Conservation (phyloP, 108 stramenopile species). For the Nitzschia palea region DNA sequence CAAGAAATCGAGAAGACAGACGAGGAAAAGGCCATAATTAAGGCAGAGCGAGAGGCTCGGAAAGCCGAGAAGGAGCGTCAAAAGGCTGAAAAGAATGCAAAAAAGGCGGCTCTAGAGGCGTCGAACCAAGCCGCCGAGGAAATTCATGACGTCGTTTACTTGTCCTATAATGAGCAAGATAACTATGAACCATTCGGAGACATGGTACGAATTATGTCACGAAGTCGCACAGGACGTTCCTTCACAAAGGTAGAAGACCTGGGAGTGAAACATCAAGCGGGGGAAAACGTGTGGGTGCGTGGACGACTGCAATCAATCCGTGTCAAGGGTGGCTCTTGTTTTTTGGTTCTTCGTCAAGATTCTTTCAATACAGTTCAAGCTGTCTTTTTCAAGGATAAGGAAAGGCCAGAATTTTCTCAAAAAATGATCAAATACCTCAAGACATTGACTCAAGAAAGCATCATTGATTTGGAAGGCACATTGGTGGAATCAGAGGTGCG, state of each 20-base stretch:
- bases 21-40: conserved; percentile 72
- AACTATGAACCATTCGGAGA: conserved; percentile 72
- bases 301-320: conserved; percentile 92
- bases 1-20: conserved; percentile 63
- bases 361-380: conserved; percentile 93
- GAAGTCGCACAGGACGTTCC: conserved; percentile 67
- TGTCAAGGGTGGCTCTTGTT: conserved; percentile 94
- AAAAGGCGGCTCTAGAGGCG: conserved; percentile 66
- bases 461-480: conserved; percentile 91
- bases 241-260: conserved; percentile 64
- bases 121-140: conserved; percentile 62
- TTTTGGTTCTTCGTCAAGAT: conserved; percentile 92
- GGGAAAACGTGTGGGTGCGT: conserved; percentile 86
- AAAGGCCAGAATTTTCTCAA: conserved; percentile 76
- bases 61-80: conserved; percentile 82
- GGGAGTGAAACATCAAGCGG: conserved; percentile 46
- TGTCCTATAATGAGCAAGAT: conserved; percentile 66
- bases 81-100: conserved; percentile 82
- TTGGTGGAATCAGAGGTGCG: conserved; percentile 76
- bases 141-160: conserved; percentile 73
- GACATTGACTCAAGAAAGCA: conserved; percentile 84
- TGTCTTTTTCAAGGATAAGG: conserved; percentile 94
- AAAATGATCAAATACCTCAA: conserved; percentile 92
- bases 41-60: conserved; percentile 74
- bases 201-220: conserved; percentile 71